A percentile compares a stretch with the other conserved stretches of the same genome.
Conservation (phyloP, 345 rosid species). For the Diplotaxis tenuifolia region DNA sequence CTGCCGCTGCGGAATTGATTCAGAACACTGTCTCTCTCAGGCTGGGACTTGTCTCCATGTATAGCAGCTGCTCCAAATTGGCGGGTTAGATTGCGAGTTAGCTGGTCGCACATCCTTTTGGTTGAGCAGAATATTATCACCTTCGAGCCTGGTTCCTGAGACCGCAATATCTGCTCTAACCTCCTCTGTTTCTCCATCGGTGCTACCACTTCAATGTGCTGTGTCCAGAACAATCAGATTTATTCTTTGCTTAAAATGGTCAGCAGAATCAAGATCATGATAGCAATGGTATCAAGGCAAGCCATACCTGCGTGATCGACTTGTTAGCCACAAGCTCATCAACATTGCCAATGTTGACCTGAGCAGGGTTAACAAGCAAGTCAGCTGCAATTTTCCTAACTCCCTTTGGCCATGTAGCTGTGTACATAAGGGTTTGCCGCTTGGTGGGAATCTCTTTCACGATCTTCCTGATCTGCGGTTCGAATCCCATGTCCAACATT, state of each 20-base stretch:
- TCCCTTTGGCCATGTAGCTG: conserved; percentile 98
- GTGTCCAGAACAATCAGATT: conserved; percentile 21
- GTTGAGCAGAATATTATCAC: conserved; percentile 42
- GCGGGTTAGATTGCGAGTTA: conserved; percentile 67
- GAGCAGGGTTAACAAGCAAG: conserved; percentile 85
- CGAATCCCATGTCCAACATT: conserved; percentile 99
- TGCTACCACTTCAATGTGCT: conserved; percentile 75
- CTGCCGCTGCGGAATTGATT: conserved; percentile 77
- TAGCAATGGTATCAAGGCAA: background rate
- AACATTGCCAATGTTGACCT: conserved; percentile 93
- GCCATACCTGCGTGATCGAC: conserved; percentile 88
- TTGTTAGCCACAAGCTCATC: conserved; percentile 99
- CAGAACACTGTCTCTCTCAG: conserved; percentile 76
- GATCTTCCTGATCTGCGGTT: conserved; percentile 94
- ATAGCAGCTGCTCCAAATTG: conserved; percentile 63
- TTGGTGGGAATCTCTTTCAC: conserved; percentile 88
- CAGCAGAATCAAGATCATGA: conserved; percentile 2
- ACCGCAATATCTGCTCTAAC: background rate
- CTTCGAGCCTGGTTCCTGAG: conserved; percentile 1
- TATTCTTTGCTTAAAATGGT: background rate
- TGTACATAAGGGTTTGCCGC: conserved; percentile 97
- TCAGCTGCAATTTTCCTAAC: conserved; percentile 98
- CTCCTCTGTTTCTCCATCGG: conserved; percentile 59
- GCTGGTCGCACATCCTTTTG: conserved; percentile 88
- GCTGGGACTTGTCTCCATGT: conserved; percentile 53